phyloP scores from a whole-genome alignment of 331 rosid genomes.

The Phaseolus coccineus region DNA sequence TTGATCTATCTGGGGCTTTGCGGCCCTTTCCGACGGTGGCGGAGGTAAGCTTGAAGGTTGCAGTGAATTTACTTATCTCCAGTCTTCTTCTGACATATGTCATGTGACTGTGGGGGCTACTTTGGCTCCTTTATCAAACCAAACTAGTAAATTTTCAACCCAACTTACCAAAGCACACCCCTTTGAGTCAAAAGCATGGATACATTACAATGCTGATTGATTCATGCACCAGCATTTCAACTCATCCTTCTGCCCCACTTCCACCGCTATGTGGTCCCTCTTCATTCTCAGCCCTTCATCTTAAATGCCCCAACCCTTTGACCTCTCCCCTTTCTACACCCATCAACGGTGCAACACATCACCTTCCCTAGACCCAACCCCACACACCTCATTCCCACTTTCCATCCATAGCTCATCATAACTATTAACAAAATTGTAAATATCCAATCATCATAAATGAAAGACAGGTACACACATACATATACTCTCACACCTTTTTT shows the following conservation, averaged over 20 bases:
- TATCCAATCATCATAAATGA: slow-evolving; percentile 40
- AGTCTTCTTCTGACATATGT: slow-evolving; percentile 62
- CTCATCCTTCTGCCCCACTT: slow-evolving; percentile 41
- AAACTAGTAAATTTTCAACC: slow-evolving; percentile 38
- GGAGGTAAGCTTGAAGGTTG: slow-evolving; percentile 39
- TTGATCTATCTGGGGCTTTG: slow-evolving; percentile 5
- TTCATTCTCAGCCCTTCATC: slow-evolving; percentile 50
- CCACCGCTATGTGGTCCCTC: slow-evolving; percentile 50
- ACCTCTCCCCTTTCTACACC: slow-evolving; percentile 16
- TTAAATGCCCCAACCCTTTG: slow-evolving; percentile 34
- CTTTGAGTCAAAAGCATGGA: slow-evolving; percentile 49
- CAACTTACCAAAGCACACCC: slow-evolving; percentile 43
- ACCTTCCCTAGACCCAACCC: slow-evolving; percentile 42
- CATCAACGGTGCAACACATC: slow-evolving; percentile 42
- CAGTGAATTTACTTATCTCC: slow-evolving; percentile 6
- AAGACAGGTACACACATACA: not conserved
- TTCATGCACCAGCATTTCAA: slow-evolving; percentile 71
- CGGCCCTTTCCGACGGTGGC: slow-evolving; percentile 50
- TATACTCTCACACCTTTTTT: too few species aligned
- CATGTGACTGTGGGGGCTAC: slow-evolving; percentile 74
- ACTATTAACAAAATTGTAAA: slow-evolving; percentile 44
- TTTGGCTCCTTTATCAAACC: slow-evolving; percentile 20
- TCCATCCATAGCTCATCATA: slow-evolving; percentile 46
- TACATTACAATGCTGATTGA: slow-evolving; percentile 12
- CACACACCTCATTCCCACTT: slow-evolving; percentile 40